Base-by-base conservation (phyloP, 129 eudicot genomes). In the Helichrysum umbraculigerum region DNA sequence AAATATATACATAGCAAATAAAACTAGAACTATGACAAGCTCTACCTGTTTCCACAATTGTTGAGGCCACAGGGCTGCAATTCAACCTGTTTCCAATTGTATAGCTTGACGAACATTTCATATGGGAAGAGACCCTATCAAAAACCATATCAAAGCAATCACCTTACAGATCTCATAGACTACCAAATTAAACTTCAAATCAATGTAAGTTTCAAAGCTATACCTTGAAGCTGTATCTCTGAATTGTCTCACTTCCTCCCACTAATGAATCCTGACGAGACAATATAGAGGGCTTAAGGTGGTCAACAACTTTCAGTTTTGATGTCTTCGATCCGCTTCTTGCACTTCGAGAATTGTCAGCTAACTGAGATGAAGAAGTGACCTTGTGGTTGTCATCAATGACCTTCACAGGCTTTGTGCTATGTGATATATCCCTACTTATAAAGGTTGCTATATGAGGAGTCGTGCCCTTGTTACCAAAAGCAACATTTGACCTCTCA, bases 31-130 rank as follows among this genome's bases (percentile, higher is more conserved):
- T 62, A 65, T 19, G 51, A 56, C 16, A 73, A 80, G 25, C 64
- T 59, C 28, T 82, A 93, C 98, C 97, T 93, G 89, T 93, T 93
- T 73, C 98, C 98, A 74, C 98, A 93, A 73, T 93, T 93, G n/a
- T 76, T 76, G 28, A 93, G 90, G 69, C 98, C 98, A 65, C 64
- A 85, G 52, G 97, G 97, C 50, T 67, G 88, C 72, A 93, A 76
- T 72, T 86, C 87, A 76, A 90, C 82, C 83, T 77, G 75, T 72
- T 89, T 86, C 83, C 79, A 86, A 16, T 85, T 76, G 60, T 91
- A 91, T 17, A 93, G 94, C 85, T 88, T 86, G 61, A 88, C 88
- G 77, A 93, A 93, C 77, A 80, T 76, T 32, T 93, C 92, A 32
- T 86, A 85, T 3, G 96, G 84, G 75, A 87, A 93, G 70, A 91